A percentile compares a stretch with the other conserved stretches of the same genome.
Conservation (phyloP, 176 grass and related monocot species). For the Eragrostis nindensis region DNA sequence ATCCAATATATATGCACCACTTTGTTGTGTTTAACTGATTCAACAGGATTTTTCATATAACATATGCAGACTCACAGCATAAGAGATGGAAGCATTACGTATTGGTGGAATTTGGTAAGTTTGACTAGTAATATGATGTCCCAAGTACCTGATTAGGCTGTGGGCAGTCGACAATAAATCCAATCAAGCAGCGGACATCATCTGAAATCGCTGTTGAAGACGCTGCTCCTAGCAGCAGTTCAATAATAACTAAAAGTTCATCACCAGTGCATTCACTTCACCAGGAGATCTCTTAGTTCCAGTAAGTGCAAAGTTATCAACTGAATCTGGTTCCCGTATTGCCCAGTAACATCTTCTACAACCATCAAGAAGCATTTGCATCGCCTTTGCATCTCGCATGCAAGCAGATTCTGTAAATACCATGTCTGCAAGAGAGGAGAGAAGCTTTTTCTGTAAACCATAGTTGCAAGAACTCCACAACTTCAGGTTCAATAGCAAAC, state of each 20-base stretch:
- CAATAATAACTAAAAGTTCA: slow-evolving; percentile 96
- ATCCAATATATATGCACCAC: slow-evolving; percentile 11
- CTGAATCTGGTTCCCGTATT: slow-evolving; percentile 71
- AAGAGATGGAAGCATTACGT: slow-evolving; percentile 17
- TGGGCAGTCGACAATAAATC: slow-evolving; percentile 94
- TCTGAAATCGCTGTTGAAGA: slow-evolving; percentile 66
- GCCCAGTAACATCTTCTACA: slow-evolving; percentile 98
- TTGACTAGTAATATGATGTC: slow-evolving; percentile 28
- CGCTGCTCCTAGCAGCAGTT: slow-evolving; percentile 85
- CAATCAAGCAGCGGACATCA: slow-evolving; percentile 88
- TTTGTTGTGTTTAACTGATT: not conserved
- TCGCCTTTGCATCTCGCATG: slow-evolving; percentile 89
- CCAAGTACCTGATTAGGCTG: slow-evolving; percentile 94
- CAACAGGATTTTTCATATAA: slow-evolving; percentile 12
- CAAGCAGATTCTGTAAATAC: slow-evolving; percentile 83
- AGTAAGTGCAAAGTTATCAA: slow-evolving; percentile 65
- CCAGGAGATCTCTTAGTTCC: slow-evolving; percentile 70
- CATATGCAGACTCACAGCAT: slow-evolving; percentile 12
- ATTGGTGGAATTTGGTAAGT: not conserved
- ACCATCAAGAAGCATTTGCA: slow-evolving; percentile 99
- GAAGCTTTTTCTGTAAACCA: slow-evolving; percentile 97
- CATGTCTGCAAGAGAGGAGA: slow-evolving; percentile 99
- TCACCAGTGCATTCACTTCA: slow-evolving; percentile 93
- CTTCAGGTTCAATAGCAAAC: slow-evolving; percentile 92
- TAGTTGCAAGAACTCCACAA: slow-evolving; percentile 95